phyloP scores from a whole-genome alignment of 352 stramenopile genomes.

The Peronosclerospora sorghi region DNA sequence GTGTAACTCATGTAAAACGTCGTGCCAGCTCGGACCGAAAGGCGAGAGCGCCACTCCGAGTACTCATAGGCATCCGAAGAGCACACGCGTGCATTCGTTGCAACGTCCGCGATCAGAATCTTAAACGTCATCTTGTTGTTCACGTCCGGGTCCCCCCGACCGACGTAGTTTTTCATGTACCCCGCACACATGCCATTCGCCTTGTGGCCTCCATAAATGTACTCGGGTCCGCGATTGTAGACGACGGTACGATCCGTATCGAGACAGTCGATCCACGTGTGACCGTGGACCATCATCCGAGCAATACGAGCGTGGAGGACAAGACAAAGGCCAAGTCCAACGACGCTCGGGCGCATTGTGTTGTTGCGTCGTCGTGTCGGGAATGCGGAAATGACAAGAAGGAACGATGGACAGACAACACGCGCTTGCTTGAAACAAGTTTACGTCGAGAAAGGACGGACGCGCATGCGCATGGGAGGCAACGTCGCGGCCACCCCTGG shows the following conservation, averaged over 20 bases:
- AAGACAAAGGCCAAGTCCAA: too few species aligned
- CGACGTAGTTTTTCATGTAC: conserved; percentile 58
- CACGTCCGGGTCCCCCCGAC: conserved; percentile 32
- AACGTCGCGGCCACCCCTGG: too few species aligned
- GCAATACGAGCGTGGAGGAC: too few species aligned
- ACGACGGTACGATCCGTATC: conserved; percentile 43
- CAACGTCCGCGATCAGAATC: conserved; percentile 44
- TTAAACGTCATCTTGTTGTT: conserved; percentile 37
- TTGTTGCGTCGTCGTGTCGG: conserved; percentile 1
- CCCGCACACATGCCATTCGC: conserved; percentile 40
- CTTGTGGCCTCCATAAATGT: conserved; percentile 34
- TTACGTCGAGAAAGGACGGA: too few species aligned
- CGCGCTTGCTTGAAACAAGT: too few species aligned
- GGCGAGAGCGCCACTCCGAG: conserved; percentile 27
- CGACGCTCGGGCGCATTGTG: conserved; percentile 9
- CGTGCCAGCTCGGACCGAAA: conserved; percentile 27
- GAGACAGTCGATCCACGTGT: conserved; percentile 69
- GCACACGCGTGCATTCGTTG: conserved; percentile 23
- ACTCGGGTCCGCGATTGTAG: conserved; percentile 43
- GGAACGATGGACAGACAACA: too few species aligned
- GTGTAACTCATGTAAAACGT: conserved; percentile 55
- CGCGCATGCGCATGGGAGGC: too few species aligned
- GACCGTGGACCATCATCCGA: conserved; percentile 19
- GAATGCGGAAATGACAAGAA: too few species aligned
- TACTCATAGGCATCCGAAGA: conserved; percentile 22